Conservation (phyloP, 2,329 filamentous ascomycete genomes). For the Cladosporium sp. region DNA sequence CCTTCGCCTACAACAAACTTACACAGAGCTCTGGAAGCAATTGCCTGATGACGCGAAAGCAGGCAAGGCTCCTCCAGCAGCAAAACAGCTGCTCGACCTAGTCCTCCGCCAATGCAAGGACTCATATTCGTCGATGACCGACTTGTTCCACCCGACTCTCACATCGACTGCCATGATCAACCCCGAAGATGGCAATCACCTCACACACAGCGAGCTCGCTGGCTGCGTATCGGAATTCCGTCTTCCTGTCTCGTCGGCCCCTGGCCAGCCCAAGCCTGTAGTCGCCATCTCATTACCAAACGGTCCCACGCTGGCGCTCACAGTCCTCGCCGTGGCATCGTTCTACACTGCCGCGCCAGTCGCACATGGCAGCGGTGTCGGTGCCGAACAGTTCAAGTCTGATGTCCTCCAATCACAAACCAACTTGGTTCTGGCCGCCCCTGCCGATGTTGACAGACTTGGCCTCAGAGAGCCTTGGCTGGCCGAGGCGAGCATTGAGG, state of each 20-base stretch:
- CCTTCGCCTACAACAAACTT: conserved; percentile 36
- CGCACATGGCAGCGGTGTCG: conserved; percentile 48
- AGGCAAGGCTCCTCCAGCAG: conserved; percentile 24
- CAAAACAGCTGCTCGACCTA: conserved; percentile 24
- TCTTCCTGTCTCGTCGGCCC: conserved; percentile 24
- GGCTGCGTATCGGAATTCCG: conserved; percentile 30
- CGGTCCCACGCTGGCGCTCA: conserved; percentile 54
- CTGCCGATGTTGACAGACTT: conserved; percentile 43
- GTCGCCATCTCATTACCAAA: conserved; percentile 56
- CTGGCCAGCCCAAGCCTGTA: conserved; percentile 40
- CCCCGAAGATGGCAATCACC: conserved; percentile 28
- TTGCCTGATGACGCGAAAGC: conserved; percentile 41
- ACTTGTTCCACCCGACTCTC: conserved; percentile 31
- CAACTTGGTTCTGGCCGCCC: conserved; percentile 49
- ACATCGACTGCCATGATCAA: conserved; percentile 33
- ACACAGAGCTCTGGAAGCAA: conserved; percentile 39
- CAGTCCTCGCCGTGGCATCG: conserved; percentile 51
- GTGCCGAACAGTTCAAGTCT: conserved; percentile 51
- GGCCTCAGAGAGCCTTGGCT: conserved; percentile 40
- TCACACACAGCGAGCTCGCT: conserved; percentile 31
- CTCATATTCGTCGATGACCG: conserved; percentile 31
- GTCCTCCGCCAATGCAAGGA: conserved; percentile 30
- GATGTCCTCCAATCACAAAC: conserved; percentile 53
- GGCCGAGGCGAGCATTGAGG: conserved; percentile 37
- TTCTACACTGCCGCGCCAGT: conserved; percentile 56